Evolutionary conservation across 495 filamentous ascomycete species (phyloP), one percentile per base, ranked within the genome.

Genomic region (Cladorrhinum samala): DNA sequence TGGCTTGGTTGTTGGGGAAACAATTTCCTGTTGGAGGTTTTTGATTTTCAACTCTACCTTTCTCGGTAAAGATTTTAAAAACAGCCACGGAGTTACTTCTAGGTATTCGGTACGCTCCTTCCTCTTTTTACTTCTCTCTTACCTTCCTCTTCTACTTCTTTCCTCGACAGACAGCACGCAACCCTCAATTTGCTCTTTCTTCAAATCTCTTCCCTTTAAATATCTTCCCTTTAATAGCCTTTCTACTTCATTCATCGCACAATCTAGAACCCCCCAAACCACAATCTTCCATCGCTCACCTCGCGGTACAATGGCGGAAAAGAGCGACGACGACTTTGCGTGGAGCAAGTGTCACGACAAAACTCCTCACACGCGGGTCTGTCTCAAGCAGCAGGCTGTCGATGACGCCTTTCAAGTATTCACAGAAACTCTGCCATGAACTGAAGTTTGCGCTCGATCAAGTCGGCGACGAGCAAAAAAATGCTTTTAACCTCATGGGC

Each of bases 401-500:
- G 50, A 53, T 9, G 42, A 53, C 8, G 50, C 19, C 7, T 37
- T n/a, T 53, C 7, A 9, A 0, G 11, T 44, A 46, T 8, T 27
- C 42, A 1, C 9, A 11, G 0, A 6, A 53, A 19, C 20, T 53
- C 19, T 36, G 50, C 19, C 27, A 19, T 9, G 4, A 19, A 20
- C 33, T 53, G 19, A 1, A 21, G 0, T 3, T 19, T 1, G 50
- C 3, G 16, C 17, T 41, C 3, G 5, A 41, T 3, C 1, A 9
- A 14, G 27, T 53, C 6, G 27, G 19, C 1, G 2, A 14, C 7
- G 30, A 14, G 0, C 41, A 46, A 1, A 5, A 24, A 8, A 14
- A n/a, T 20, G 50, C 50, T 16, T 53, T 45, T 19, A 40, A 53
- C 4, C 27, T 53, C 14, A 53, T 53, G 50, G 40, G 50, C 20